Base-by-base conservation (phyloP, 306 rosid species). In the Oxytropis ochrocephala region DNA sequence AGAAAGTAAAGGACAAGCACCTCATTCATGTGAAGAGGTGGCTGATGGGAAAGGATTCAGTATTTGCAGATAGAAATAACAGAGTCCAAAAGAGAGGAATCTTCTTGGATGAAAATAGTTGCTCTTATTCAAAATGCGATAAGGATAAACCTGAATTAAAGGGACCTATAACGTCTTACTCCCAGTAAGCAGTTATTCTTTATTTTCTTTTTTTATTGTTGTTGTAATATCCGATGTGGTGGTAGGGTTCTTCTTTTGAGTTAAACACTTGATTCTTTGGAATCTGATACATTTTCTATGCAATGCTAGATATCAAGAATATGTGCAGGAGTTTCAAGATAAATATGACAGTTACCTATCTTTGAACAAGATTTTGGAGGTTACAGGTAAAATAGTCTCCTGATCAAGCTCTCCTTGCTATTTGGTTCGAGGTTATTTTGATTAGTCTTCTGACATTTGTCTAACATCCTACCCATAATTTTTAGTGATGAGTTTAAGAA, bases 61-160 rank as follows among this genome's bases (percentile, higher is more conserved):
- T 78, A 65, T 75, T 85, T 76, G 91, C 79, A 42, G 98, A 90
- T 51, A 86, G 83, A 76, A 86, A 83, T 72, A 83, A 78, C 54
- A 78, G 85, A n/a, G 97, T 87, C 47, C 91, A 78, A 58, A 94
- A 87, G 84, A 94, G 81, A 96, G 75, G 99, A 91, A 79, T 91
- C 99, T 6, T 91, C 97, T 70, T 95, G 32, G 99, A 91, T 77
- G 97, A 95, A 79, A 95, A 88, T 67, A 91, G 97, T 80, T 93
- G 96, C 81, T 95, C 99, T 42, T 95, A 85, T 84, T 85, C 96
- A 11, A 91, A 95, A 77, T 95, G 87, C 44, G 99, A 89, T 65
- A 95, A 89, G 83, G 95, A 89, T 43, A 83, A 89, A 79, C 93
- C 99, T 16, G 97, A 95, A 76, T 77, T 85, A 64, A 95, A 80